A percentile compares a stretch with the other conserved stretches of the same genome.
Evolutionary conservation across 2,329 filamentous ascomycete species (phyloP).

Genomic region (Trichoderma pleuroti): DNA sequence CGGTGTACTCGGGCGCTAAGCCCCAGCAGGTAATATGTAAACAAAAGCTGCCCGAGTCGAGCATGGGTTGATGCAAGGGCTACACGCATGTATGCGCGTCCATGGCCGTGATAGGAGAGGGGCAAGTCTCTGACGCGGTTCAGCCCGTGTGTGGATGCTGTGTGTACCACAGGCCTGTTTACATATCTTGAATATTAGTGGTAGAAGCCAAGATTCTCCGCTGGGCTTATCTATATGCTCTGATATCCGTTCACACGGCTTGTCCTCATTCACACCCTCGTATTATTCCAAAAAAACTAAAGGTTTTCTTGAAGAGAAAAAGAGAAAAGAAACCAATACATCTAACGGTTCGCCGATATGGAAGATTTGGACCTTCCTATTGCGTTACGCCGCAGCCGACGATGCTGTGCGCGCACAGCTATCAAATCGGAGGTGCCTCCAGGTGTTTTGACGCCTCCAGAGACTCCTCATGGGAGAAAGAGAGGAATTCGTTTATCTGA

Average conservation of each 20-base stretch:
- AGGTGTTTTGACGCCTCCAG: conserved; percentile 22
- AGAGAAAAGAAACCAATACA: neutral
- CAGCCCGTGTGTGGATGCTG: neutral
- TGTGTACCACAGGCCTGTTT: neutral
- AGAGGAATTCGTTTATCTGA: conserved; percentile 59
- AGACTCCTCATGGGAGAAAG: conserved; percentile 35
- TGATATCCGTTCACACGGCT: neutral
- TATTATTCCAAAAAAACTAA: neutral
- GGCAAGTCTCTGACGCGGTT: conserved; percentile 12
- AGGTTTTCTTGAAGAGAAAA: neutral
- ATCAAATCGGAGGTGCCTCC: conserved; percentile 22
- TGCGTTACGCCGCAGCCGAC: conserved; percentile 53
- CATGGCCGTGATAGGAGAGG: conserved; percentile 1
- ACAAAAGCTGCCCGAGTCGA: conserved; percentile 32
- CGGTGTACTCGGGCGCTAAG: conserved; percentile 32
- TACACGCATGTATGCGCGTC: neutral
- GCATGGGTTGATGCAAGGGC: conserved; percentile 7
- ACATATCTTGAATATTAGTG: neutral
- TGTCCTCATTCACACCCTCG: too few species aligned
- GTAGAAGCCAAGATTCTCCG: neutral
- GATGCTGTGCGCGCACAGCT: conserved; percentile 37
- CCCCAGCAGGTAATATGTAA: conserved; percentile 44
- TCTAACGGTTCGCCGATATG: conserved; percentile 27
- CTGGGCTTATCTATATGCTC: neutral
- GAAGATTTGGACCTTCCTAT: conserved; percentile 47